phyloP scores from a whole-genome alignment of 2,329 filamentous ascomycete genomes.

The Ceratocystis papillata region DNA sequence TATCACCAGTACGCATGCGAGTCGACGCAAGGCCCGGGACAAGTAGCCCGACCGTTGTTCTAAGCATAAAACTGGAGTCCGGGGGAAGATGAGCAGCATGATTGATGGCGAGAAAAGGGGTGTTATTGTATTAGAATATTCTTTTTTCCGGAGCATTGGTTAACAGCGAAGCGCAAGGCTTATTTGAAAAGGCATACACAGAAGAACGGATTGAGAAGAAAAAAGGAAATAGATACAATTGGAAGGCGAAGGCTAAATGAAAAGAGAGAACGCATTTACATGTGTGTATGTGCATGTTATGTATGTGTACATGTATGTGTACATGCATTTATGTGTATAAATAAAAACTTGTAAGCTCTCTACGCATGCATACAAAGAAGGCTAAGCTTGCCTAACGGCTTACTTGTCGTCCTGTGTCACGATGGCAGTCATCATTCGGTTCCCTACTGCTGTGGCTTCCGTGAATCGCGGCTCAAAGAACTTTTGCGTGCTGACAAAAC shows the following conservation, averaged over 20 bases:
- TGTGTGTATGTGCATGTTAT: no score
- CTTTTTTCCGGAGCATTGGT: neutral
- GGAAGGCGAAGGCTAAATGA: no score
- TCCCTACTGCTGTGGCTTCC: constrained; percentile 77
- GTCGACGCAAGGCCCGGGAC: neutral
- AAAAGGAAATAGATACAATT: neutral
- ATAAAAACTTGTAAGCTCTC: neutral
- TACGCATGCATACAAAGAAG: no score
- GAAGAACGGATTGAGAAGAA: neutral
- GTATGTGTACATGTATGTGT: neutral
- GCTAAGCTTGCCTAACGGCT: neutral
- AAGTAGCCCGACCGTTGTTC: neutral
- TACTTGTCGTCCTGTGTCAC: constrained; percentile 45
- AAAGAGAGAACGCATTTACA: no score
- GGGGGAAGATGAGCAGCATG: neutral
- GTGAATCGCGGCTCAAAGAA: constrained; percentile 88
- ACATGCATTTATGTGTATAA: neutral
- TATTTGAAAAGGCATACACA: neutral
- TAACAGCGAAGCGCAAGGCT: constrained; percentile 8
- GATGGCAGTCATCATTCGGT: constrained; percentile 95
- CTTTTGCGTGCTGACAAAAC: constrained; percentile 78
- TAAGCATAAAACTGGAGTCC: neutral
- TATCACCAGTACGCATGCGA: neutral
- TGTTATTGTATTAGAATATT: neutral
- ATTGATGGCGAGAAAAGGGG: neutral